Evolutionary conservation across 495 filamentous ascomycete genomes (phyloP), one percentile per base, ranked within the genome.

Genomic region (Hypoxylon fragiforme): DNA sequence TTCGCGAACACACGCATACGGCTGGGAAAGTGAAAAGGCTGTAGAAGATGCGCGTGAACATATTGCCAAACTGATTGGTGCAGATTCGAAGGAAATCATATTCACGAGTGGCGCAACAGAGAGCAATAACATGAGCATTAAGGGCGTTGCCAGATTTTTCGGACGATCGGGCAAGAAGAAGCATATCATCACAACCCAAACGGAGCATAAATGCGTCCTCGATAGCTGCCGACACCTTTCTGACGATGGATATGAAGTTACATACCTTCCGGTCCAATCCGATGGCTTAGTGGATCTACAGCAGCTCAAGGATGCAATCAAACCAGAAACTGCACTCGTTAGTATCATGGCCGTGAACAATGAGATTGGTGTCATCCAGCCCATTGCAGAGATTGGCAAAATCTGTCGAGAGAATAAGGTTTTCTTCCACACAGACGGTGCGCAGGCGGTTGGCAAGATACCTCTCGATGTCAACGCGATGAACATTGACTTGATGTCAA

Each of bases 261-360:
- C 94, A 7, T 98, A 98, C 65, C 80, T 98, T 40, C 91, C 94
- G 1, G 94, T 98, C 13, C 80, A 91, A 71, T 77, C 59, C 66
- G 95, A 87, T 52, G 94, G 94, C 24, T 73, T 97, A 58, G 79
- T 98, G 56, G 81, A 89, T 44, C 79, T 97, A 77, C 77, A 90
- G 48, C 82, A 92, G 63, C 80, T 98, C n/a, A 89, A 95, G 73
- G 86, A 83, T 7, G 89, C 92, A 11, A 92, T 98, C 53, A 84
- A 91, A 39, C 91, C 92, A 1, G 92, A 97, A 22, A 98, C 94
- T 22, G 83, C 80, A 40, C 75, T 98, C 14, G 92, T 97, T 64
- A 96, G 90, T 70, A 89, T 98, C 68, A 98, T 98, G 94, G 85
- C 95, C 0, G 95, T 98, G 31, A 98, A 98, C 79, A 98, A 98